These are phyloP conservation scores for Solanum stenotomum DNA, from an alignment of 257 asterid genomes.

Conservation along the genomic window DNA sequence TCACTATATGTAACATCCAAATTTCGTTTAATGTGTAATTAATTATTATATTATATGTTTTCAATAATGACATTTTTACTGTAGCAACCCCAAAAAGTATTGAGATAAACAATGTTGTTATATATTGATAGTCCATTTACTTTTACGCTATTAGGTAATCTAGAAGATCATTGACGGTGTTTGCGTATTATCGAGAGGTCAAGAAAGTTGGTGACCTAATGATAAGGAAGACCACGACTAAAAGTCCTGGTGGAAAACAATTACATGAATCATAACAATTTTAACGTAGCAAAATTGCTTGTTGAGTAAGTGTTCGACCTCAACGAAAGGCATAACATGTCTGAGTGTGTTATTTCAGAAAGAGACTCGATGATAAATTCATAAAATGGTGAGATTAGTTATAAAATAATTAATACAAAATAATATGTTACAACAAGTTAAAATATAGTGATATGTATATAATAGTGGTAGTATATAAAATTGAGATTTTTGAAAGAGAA, in stretches of 20 bases:
- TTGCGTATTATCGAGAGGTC: background rate
- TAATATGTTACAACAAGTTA: background rate
- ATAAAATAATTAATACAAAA: too few relatives aligned
- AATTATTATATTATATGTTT: background rate
- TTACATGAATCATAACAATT: too few relatives aligned
- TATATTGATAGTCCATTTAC: background rate
- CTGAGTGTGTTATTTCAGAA: background rate
- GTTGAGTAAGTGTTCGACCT: background rate
- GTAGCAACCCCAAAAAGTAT: background rate
- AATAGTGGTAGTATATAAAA: background rate
- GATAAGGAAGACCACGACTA: rapidly evolving
- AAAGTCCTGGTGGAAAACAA: background rate
- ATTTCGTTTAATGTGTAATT: background rate
- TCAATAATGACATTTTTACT: background rate
- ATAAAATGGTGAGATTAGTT: too few relatives aligned
- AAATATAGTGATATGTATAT: too few relatives aligned
- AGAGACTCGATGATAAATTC: background rate
- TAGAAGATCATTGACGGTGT: background rate
- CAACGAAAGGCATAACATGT: too few relatives aligned
- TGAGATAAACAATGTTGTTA: background rate
- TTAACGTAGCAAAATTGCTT: too few relatives aligned
- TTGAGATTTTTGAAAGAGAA: conserved; percentile 7
- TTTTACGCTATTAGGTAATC: background rate
- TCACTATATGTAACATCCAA: background rate
- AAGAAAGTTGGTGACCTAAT: background rate